Evolutionary conservation across 2,329 filamentous ascomycete species (phyloP).

Genomic region (Massarina eburnea): DNA sequence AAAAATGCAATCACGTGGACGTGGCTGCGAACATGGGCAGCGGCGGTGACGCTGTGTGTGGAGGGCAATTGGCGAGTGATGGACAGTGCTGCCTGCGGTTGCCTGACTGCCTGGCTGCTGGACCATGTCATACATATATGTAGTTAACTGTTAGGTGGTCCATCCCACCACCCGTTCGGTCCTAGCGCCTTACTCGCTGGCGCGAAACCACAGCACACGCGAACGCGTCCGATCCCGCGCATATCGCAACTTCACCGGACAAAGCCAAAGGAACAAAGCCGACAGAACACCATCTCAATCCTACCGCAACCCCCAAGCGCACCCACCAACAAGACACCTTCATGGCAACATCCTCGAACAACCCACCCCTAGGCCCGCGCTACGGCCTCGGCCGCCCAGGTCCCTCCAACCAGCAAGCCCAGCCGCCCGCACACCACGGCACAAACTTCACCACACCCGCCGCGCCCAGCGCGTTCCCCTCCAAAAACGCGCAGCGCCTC

Average conservation of each 20-base stretch:
- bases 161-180: constrained; percentile 3
- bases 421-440: constrained; percentile 16
- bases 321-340: not conserved
- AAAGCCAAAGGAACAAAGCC: constrained; percentile 4
- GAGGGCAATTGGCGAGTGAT: constrained; percentile 15
- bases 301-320: not conserved
- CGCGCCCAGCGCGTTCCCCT: constrained; percentile 47
- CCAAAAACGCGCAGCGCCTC: constrained; percentile 44
- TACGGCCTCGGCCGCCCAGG: constrained; percentile 50
- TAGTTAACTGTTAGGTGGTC: too few relatives aligned
- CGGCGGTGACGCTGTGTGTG: too few relatives aligned
- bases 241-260: constrained; percentile 11
- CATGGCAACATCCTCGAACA: constrained; percentile 57
- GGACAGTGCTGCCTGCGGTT: too few relatives aligned
- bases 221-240: constrained; percentile 8
- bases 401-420: constrained; percentile 5
- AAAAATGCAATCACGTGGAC: constrained; percentile 18
- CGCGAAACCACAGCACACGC: constrained; percentile 7
- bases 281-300: not conserved
- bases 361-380: constrained; percentile 58
- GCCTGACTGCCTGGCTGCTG: not conserved
- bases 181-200: constrained; percentile 7
- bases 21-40: constrained; percentile 3
- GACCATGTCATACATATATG: not conserved
- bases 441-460: constrained; percentile 34